A percentile compares a stretch with the other conserved stretches of the same genome.
These are phyloP conservation scores for Dryadomyces quercivorus DNA, from an alignment of 2,329 filamentous ascomycete genomes.

Conservation along the genomic window DNA sequence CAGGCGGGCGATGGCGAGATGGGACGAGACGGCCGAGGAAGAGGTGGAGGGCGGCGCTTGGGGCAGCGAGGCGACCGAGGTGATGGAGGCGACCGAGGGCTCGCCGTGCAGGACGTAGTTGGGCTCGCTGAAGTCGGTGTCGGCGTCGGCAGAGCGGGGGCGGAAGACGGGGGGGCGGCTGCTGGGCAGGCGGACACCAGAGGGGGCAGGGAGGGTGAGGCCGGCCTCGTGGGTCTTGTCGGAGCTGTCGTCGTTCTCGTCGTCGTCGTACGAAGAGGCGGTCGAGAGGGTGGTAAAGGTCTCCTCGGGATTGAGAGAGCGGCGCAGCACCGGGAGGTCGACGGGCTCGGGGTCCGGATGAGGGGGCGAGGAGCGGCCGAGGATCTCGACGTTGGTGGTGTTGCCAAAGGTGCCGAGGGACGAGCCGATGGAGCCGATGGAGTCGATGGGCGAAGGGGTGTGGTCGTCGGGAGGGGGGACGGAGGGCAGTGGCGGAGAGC, in stretches of 20 bases:
- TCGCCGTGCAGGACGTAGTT: conserved; percentile 44
- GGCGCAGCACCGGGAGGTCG: conserved; percentile 16
- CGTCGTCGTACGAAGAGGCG: conserved; percentile 5
- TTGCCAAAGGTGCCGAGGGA: not conserved
- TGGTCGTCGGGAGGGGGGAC: conserved; percentile 20
- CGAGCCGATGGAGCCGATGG: not conserved
- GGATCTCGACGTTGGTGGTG: conserved; percentile 21
- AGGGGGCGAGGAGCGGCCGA: conserved; percentile 37
- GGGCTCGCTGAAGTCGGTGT: conserved; percentile 26
- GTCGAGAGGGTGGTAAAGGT: conserved; percentile 9
- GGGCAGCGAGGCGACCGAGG: not conserved
- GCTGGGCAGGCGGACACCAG: not conserved
- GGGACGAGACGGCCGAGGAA: conserved; percentile 14
- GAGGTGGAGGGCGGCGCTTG: not conserved
- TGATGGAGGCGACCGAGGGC: conserved; percentile 9
- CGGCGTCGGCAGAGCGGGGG: conserved; percentile 10
- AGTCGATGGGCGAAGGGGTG: not conserved
- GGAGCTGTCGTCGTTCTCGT: too few species aligned
- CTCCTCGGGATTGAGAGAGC: conserved; percentile 8
- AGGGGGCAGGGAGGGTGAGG: conserved; percentile 27
- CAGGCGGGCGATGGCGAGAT: conserved; percentile 20
- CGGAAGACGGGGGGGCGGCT: conserved; percentile 8
- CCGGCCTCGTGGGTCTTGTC: conserved; percentile 34
- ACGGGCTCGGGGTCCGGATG: conserved; percentile 15
- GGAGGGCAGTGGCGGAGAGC: conserved; percentile 22